Evolutionary conservation across 352 stramenopile species (phyloP), one percentile per base, ranked within the genome.

Genomic region (Pythium sp.): DNA sequence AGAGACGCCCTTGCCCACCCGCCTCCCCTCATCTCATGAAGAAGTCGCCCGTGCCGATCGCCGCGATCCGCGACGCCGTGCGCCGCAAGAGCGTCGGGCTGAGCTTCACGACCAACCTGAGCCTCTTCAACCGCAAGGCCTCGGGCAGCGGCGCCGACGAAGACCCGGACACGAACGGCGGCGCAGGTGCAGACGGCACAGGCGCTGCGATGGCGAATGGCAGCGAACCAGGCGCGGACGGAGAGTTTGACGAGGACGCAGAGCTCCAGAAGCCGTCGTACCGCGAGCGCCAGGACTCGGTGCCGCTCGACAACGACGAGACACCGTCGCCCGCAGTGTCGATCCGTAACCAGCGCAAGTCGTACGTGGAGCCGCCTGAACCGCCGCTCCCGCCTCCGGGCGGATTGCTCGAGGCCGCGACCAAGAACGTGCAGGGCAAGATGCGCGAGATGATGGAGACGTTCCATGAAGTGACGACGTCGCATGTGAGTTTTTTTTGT

Each of bases 401-500:
- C 22, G 82, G 82, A 22, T 64, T 91, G 2, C 58, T 87, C 4
- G 82, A 91, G 66, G 81, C 82, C 15, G 82, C 80, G 5, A 87
- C 80, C 1, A 87, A 84, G 71, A 91, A 91, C 57, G 82, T 91
- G 55, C 82, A 91, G 69, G 79, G 75, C 26, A 91, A 91, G 72
- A 87, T 89, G 79, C 74, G 81, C 63, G 81, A 85, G 24, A 71
- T 91, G 26, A 85, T 87, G 69, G 79, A 89, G 47, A 84, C 79
- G 26, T 77, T 80, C 69, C 79, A 84, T 36, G 79, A 91, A 58
- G 72, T 86, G 30, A 83, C 80, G 8, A 81, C 77, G 59, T 90
- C 79, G 24, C 78, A 78, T 71, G 36, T 60, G 28, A 59, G 38
- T 43, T 43, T 43, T 12, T 12, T 43, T 2, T 15, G 12, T 15